These are phyloP conservation scores for Cytauxzoon felis DNA, from an alignment of 169 alveolate genomes.

Conservation along the genomic window DNA sequence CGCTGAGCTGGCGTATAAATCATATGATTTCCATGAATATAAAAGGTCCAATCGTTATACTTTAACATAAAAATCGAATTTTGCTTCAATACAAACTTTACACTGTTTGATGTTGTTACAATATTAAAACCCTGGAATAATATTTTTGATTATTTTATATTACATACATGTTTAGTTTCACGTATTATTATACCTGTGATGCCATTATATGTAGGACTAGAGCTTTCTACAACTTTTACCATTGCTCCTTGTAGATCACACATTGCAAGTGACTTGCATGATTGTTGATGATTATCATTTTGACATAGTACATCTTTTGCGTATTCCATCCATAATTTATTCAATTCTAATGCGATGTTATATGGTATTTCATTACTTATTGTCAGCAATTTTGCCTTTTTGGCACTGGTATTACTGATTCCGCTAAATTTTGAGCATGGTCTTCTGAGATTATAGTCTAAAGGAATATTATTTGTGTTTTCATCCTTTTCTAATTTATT, in stretches of 20 bases:
- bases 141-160: neutral
- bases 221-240: constrained; percentile 19
- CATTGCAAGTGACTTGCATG: constrained; percentile 37
- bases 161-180: constrained; percentile 54
- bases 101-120: constrained; percentile 19
- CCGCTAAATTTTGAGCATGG: constrained; percentile 46
- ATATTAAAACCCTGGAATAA: constrained; percentile 30
- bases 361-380: neutral
- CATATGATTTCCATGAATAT: constrained; percentile 50
- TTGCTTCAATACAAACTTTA: constrained; percentile 30
- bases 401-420: constrained; percentile 30
- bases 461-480: constrained; percentile 8
- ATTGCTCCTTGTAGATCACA: constrained; percentile 55
- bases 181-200: constrained; percentile 34
- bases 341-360: constrained; percentile 33
- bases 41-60: constrained; percentile 32
- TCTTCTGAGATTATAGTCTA: constrained; percentile 11
- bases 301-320: constrained; percentile 33
- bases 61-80: constrained; percentile 31
- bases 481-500: constrained; percentile 20
- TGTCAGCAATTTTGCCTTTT: constrained; percentile 27
- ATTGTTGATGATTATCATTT: constrained; percentile 8
- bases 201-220: constrained; percentile 55
- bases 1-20: constrained; percentile 54
- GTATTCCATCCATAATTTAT: constrained; percentile 47